These are phyloP conservation scores for Marchantia polymorpha DNA, from an alignment of 225 moss, liverwort and hornwort species.

Conservation along the genomic window DNA sequence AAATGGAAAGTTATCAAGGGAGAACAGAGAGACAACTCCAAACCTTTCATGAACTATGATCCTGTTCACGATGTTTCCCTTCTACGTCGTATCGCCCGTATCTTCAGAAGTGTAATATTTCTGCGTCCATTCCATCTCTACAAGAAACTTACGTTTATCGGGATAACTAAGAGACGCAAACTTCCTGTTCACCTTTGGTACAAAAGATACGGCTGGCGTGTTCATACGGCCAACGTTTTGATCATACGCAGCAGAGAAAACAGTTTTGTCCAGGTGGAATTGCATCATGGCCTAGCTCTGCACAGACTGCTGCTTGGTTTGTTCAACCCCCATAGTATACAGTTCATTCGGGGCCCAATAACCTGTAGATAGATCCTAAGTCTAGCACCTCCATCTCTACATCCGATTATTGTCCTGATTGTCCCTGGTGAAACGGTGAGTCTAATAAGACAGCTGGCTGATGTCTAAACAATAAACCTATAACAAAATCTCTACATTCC, in stretches of 20 bases:
- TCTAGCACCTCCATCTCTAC: conserved; percentile 22
- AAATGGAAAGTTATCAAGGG: conserved; percentile 9
- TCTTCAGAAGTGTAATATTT: background rate
- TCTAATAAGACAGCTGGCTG: conserved; percentile 27
- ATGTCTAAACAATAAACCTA: conserved; percentile 30
- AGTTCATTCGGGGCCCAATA: conserved; percentile 37
- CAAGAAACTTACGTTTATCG: background rate
- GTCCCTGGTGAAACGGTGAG: conserved; percentile 26
- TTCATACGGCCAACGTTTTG: background rate
- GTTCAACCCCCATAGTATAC: conserved; percentile 39
- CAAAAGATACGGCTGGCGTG: background rate
- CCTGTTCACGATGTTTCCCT: background rate
- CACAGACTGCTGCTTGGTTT: conserved; percentile 37
- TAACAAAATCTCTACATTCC: conserved; percentile 38
- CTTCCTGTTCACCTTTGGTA: background rate
- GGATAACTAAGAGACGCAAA: no score
- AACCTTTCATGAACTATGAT: background rate
- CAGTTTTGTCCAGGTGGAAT: conserved; percentile 24
- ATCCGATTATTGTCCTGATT: conserved; percentile 20
- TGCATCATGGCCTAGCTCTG: conserved; percentile 32
- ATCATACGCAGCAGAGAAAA: conserved; percentile 20
- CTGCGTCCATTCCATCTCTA: background rate
- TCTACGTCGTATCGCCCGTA: background rate
- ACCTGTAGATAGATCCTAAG: conserved; percentile 28
- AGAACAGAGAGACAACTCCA: background rate